Conservation (phyloP, 805 yeast species). For the Pichia phayaonensis region DNA sequence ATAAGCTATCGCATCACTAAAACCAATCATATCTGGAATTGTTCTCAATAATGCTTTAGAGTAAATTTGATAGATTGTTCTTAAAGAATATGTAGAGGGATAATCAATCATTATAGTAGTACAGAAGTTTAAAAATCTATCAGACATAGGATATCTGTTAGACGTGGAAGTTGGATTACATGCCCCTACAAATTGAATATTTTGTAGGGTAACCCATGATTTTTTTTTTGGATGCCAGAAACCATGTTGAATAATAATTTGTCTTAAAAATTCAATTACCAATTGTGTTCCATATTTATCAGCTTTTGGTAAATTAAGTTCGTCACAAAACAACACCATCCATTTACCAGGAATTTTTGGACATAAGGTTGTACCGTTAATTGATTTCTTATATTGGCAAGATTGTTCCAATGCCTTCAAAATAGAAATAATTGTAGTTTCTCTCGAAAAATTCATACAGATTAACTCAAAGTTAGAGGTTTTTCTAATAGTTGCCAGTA, state of each 20-base stretch:
- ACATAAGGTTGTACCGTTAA: slow-evolving; percentile 43
- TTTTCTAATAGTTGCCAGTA: slow-evolving; percentile 57
- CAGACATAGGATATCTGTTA: slow-evolving; percentile 54
- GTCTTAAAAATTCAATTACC: slow-evolving; percentile 65
- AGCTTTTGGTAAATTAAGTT: slow-evolving; percentile 69
- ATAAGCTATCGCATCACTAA: slow-evolving; percentile 40
- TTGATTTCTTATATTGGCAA: slow-evolving; percentile 50
- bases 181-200: slow-evolving; percentile 86
- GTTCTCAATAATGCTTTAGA: slow-evolving; percentile 47
- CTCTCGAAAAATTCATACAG: slow-evolving; percentile 77
- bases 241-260: slow-evolving; percentile 63
- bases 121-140: slow-evolving; percentile 60
- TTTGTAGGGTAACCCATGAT: slow-evolving; percentile 58
- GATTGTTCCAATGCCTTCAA: slow-evolving; percentile 63
- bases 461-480: slow-evolving; percentile 52
- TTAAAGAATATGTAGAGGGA: slow-evolving; percentile 57
- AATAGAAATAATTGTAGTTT: slow-evolving; percentile 56
- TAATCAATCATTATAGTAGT: slow-evolving; percentile 68
- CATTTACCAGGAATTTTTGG: slow-evolving; percentile 60
- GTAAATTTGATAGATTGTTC: slow-evolving; percentile 60
- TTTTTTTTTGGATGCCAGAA: slow-evolving; percentile 61
- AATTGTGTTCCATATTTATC: slow-evolving; percentile 71
- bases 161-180: slow-evolving; percentile 84
- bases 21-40: slow-evolving; percentile 55
- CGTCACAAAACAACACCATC: slow-evolving; percentile 86